Conservation (phyloP, 345 rosid species). For the Acer campestre region DNA sequence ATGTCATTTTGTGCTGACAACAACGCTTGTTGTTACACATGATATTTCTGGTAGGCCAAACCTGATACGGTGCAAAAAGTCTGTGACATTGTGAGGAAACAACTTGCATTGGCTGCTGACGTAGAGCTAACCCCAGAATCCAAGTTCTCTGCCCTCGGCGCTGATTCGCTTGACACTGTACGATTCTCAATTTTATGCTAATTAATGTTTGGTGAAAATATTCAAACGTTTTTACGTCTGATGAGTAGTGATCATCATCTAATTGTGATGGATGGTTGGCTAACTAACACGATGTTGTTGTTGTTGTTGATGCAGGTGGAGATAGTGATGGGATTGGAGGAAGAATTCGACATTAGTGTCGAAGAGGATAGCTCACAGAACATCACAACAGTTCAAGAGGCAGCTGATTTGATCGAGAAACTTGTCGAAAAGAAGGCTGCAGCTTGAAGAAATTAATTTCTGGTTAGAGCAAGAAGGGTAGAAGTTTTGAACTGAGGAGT, state of each 20-base stretch:
- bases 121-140: conserved; percentile 61
- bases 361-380: conserved; percentile 76
- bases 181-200: not conserved
- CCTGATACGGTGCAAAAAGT: conserved; percentile 84
- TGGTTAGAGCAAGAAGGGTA: not conserved
- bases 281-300: too few species aligned
- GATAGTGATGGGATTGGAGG: conserved; percentile 89
- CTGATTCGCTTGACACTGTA: conserved; percentile 96
- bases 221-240: too few species aligned
- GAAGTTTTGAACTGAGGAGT: conserved; percentile 7
- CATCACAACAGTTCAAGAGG: conserved; percentile 81
- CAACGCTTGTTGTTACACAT: too few species aligned
- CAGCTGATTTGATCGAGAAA: conserved; percentile 78
- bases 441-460: conserved; percentile 11
- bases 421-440: conserved; percentile 58
- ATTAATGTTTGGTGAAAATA: not conserved
- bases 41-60: conserved; percentile 52
- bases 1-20: not conserved
- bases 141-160: conserved; percentile 72
- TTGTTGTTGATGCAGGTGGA: conserved; percentile 54
- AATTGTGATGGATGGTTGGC: too few species aligned
- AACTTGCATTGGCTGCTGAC: conserved; percentile 68
- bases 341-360: conserved; percentile 69
- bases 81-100: conserved; percentile 77
- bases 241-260: too few species aligned